Base-by-base conservation (phyloP, 108 stramenopile species). In the Cyclostephanos invisitatus region DNA sequence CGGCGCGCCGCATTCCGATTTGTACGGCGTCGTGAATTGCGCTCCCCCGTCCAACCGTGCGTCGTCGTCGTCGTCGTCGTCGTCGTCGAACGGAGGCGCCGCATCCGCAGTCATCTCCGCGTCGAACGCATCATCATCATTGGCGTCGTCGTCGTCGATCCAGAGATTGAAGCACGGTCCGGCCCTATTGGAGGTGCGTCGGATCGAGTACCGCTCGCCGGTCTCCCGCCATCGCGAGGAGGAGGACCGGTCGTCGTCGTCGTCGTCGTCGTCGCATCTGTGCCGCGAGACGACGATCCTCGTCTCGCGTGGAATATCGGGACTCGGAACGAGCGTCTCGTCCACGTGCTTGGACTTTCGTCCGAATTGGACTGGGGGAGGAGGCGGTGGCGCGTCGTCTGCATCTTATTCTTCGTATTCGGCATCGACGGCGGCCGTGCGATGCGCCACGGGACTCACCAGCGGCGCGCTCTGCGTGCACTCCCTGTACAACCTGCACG, bases 381-480 rank as follows among this genome's bases (percentile, higher is more conserved):
- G 35, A n/a, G 53, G 60, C 12, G 44, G 47, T 2, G 15, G 49
- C 21, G 24, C 2, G 14, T 32, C 25, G 22, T 24, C 14, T 6
- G 35, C 22, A 55, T 46, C 9, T 18, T 48, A 67, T 29, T 25
- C 17, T 11, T 28, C 35, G 1, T 54, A 67, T 11, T 51, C 20
- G 32, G 32, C 32, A 5, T 40, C 42, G 51, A n/a, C 66, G 27
- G 8, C 57, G 20, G 44, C 48, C 18, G 57, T 73, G 36, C 40
- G 68, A 70, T 75, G 78, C 68, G 89, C 89, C 32, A 93, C 92
- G 10, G 92, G 92, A 50, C 58, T 87, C n/a, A 85, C 87, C 7
- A 88, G 84, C 9, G 92, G 92, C 15, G 83, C 85, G 18, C 63
- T 93, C 20, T 86, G 85, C 59, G 67, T 93, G 42, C 92, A 93